Evolutionary conservation across 495 filamentous ascomycete genomes (phyloP).

Genomic region (Bathelium albidoporum): DNA sequence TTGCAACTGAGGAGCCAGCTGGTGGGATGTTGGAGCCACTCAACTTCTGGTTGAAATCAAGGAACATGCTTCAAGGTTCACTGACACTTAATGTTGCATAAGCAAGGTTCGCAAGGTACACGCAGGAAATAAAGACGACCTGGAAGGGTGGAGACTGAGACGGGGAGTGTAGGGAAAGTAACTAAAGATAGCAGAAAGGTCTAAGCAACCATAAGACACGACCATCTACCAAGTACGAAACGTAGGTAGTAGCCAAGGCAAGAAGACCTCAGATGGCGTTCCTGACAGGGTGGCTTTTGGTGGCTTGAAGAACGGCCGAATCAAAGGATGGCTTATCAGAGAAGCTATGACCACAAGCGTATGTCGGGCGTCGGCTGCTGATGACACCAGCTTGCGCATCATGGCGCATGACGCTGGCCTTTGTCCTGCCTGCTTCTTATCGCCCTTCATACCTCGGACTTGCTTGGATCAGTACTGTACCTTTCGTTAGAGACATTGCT

Average conservation of each 20-base stretch:
- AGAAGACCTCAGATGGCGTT: neutral
- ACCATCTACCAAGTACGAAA: too few species aligned
- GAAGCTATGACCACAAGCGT: neutral
- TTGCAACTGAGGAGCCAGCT: too few species aligned
- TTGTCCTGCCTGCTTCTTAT: neutral
- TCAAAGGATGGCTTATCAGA: neutral
- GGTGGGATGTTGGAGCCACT: too few species aligned
- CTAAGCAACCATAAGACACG: too few species aligned
- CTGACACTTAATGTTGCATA: too few species aligned
- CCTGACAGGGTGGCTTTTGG: neutral
- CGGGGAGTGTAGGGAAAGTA: neutral
- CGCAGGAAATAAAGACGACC: neutral
- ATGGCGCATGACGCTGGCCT: constrained; percentile 5
- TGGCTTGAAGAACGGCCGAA: neutral
- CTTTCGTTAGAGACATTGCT: neutral
- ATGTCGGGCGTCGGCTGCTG: neutral
- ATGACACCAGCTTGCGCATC: neutral
- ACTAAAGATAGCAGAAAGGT: neutral
- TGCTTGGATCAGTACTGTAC: neutral
- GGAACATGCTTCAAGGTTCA: too few species aligned
- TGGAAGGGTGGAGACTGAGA: neutral
- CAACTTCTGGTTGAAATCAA: too few species aligned
- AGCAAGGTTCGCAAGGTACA: neutral
- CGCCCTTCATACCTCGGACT: neutral
- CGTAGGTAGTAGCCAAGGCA: too few species aligned